Base-by-base conservation (phyloP, 129 eudicot species). In the Pseudognaphalium luteoalbum region DNA sequence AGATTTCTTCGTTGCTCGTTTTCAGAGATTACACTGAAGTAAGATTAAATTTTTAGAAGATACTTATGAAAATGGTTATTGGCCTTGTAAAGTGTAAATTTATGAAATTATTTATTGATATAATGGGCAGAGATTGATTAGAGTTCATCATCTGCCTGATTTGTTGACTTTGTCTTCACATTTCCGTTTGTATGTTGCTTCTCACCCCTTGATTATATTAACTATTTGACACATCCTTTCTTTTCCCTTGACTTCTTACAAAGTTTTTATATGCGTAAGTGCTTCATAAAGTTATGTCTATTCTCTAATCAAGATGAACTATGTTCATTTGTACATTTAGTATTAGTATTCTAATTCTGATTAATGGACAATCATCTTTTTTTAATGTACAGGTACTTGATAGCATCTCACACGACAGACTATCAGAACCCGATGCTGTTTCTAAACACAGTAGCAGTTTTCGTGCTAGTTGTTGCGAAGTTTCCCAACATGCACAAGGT, bases 401-500 rank as follows among this genome's bases (percentile, higher is more conserved):
- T 93, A 86, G 98, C 98, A 33, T 93, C 98, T 19, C 98, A 90
- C 80, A 93, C 96, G 5, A 93, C 98, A 25, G 92, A 92, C 65
- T 92, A 92, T 76, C 95, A 92, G 76, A 85, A 92, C 68, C 96
- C 98, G 0, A 92, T 92, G 98, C 96, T 92, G 59, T 80, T 90
- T 56, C 69, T 92, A 67, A 93, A 93, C 83, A 90, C 98, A 2
- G 35, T 88, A 28, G 98, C 96, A 4, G 98, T 93, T 50, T 88
- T 93, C 20, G 83, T 93, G 74, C 79, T 90, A 67, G 97, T 93
- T 28, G 92, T 93, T 73, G 98, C 98, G 74, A 93, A 93, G 87
- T 93, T 93, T 70, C 98, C 96, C 0, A 73, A 87, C 81, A 90
- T 93, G 98, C 98, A 93, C 86, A 93, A 91, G 81, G 98, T 93